These are phyloP conservation scores for Boletus reticulatus DNA, from an alignment of 768 basidiomycete genomes.

Conservation along the genomic window DNA sequence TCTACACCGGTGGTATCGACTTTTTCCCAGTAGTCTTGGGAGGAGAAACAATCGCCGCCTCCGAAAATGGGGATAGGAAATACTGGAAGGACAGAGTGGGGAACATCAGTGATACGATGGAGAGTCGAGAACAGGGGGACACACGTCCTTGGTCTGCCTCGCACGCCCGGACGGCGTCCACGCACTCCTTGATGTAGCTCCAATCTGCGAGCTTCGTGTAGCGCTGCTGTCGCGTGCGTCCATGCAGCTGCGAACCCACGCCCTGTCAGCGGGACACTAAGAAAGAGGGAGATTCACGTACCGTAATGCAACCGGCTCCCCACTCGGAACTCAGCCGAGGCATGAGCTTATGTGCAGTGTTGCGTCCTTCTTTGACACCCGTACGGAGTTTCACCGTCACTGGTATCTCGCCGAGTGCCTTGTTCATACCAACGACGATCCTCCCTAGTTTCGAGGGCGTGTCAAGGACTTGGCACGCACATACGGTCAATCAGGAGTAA, in stretches of 20 bases:
- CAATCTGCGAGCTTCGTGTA: slow-evolving; percentile 94
- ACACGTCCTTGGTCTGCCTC: slow-evolving; percentile 71
- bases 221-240: slow-evolving; percentile 90
- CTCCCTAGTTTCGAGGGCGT: slow-evolving; percentile 78
- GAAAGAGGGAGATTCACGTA: slow-evolving; percentile 10
- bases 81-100: slow-evolving; percentile 41
- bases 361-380: slow-evolving; percentile 86
- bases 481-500: neutral
- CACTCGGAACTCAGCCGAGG: slow-evolving; percentile 63
- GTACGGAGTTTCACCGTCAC: slow-evolving; percentile 91
- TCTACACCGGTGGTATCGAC: slow-evolving; percentile 84
- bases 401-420: slow-evolving; percentile 86
- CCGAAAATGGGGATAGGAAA: slow-evolving; percentile 93
- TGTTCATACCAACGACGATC: slow-evolving; percentile 89
- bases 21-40: slow-evolving; percentile 75
- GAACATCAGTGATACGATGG: neutral
- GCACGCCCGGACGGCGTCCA: slow-evolving; percentile 67
- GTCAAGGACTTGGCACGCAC: slow-evolving; percentile 66
- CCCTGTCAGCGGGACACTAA: neutral
- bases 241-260: slow-evolving; percentile 69
- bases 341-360: slow-evolving; percentile 89
- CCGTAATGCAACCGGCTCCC: slow-evolving; percentile 45
- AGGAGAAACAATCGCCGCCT: slow-evolving; percentile 93
- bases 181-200: slow-evolving; percentile 89
- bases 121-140: slow-evolving; percentile 23